A percentile compares a stretch with the other conserved stretches of the same genome.
These are phyloP conservation scores for Butyriboletus loyo DNA, from an alignment of 768 basidiomycete species.

Conservation along the genomic window DNA sequence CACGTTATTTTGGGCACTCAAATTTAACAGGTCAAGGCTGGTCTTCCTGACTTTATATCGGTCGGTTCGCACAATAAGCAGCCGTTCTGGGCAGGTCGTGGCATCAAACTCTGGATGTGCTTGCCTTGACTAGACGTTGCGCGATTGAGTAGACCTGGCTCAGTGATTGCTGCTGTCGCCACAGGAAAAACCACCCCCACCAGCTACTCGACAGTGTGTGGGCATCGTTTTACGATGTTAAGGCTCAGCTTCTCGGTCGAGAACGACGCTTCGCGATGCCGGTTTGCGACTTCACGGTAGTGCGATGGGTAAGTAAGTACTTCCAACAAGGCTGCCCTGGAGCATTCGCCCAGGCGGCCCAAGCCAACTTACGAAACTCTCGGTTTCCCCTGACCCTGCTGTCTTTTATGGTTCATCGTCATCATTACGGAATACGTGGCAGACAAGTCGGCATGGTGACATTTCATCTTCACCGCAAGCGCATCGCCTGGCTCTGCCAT, in stretches of 20 bases:
- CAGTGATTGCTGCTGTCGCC: neutral
- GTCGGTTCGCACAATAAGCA: neutral
- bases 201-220: neutral
- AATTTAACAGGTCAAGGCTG: neutral
- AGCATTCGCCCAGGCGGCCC: neutral
- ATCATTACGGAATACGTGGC: neutral
- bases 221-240: neutral
- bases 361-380: neutral
- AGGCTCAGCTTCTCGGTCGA: neutral
- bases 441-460: constrained; percentile 8
- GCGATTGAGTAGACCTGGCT: too few relatives aligned
- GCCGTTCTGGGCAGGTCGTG: too few relatives aligned
- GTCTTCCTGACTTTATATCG: too few relatives aligned
- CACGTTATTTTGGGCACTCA: constrained; percentile 6
- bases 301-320: neutral
- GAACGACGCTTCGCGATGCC: neutral
- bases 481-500: neutral
- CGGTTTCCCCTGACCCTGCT: neutral
- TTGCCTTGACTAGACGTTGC: neutral
- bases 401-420: neutral
- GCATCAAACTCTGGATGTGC: too few relatives aligned
- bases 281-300: neutral
- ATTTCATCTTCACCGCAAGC: neutral
- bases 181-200: neutral
- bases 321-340: neutral